Evolutionary conservation across 2,329 filamentous ascomycete genomes (phyloP), one percentile per base, ranked within the genome.

Genomic region (Trichocomaceae sp.): DNA sequence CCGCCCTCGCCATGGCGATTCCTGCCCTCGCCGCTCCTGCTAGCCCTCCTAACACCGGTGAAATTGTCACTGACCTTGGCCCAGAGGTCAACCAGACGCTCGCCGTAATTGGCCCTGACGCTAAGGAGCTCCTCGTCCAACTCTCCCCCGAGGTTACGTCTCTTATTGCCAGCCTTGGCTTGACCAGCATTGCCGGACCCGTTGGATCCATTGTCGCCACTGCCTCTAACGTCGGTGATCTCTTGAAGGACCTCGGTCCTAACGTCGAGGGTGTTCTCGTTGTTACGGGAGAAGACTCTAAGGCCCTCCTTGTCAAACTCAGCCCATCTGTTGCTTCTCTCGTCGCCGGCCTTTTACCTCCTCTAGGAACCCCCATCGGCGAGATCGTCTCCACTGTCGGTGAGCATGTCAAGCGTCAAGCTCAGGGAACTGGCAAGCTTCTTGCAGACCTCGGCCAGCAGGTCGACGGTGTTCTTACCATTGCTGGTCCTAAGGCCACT

Each of bases 61-160:
- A 69, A 47, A 17, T 70, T 37, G 58, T 70, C 26, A 63, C 68
- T 61, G 61, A 67, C 52, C 60, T 63, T 29, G 63, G 63, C 39
- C 66, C 66, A 42, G 60, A 67, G 57, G 58, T 64, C 54, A 58
- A 68, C 58, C 61, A 66, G 58, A 59, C 66, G 49, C 62, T 70
- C 45, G 63, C 62, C 26, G 64, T 70, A 53, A 60, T 60, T 19
- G 68, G 67, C 41, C 57, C 60, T 29, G 61, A 69, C 39, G 49
- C 60, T 33, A 52, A 61, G 54, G 52, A 62, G 49, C 63, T 69
- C 52, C 64, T 69, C 59, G 54, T 68, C 23, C 50, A 67, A 59
- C 61, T 69, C 53, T 63, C 61, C 58, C 66, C 66, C 17, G 62
- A 66, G 52, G 63, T 68, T 50, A 50, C 64, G 17, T 47, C 50